These are phyloP conservation scores for Sambucus nigra DNA, from an alignment of 129 eudicot species.

Conservation along the genomic window DNA sequence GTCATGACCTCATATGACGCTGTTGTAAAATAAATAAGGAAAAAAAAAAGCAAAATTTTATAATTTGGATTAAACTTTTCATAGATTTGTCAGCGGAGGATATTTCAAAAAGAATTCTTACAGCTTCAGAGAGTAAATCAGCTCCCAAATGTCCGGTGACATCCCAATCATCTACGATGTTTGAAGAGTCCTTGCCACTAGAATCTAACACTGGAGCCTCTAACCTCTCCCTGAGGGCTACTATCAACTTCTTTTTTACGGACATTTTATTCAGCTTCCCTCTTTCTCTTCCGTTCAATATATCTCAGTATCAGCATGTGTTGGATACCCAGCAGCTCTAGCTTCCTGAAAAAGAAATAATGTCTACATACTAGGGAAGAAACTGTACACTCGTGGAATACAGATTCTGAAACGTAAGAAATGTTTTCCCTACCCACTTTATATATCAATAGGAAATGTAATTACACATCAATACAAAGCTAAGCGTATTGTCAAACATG, in stretches of 20 bases:
- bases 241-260: slow-evolving; percentile 50
- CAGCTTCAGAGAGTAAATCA: slow-evolving; percentile 75
- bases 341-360: slow-evolving; percentile 54
- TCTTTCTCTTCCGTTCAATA: slow-evolving; percentile 66
- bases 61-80: no score
- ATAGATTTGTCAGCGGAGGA: background rate
- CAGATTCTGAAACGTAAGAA: background rate
- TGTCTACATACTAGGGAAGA: background rate
- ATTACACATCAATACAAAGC: no score
- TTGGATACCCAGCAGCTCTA: slow-evolving; percentile 81
- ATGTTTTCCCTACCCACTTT: background rate
- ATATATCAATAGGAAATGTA: no score
- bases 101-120: slow-evolving; percentile 28
- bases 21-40: background rate
- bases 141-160: slow-evolving; percentile 69
- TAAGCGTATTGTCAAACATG: background rate
- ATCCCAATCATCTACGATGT: slow-evolving; percentile 61
- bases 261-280: slow-evolving; percentile 70
- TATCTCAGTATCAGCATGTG: slow-evolving; percentile 74
- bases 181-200: slow-evolving; percentile 23
- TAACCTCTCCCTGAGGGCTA: slow-evolving; percentile 28
- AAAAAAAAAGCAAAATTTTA: no score
- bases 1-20: background rate
- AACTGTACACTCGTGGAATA: background rate
- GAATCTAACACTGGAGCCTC: slow-evolving; percentile 32